phyloP scores from a whole-genome alignment of 345 rosid genomes.

The Eutrema heterophyllum region DNA sequence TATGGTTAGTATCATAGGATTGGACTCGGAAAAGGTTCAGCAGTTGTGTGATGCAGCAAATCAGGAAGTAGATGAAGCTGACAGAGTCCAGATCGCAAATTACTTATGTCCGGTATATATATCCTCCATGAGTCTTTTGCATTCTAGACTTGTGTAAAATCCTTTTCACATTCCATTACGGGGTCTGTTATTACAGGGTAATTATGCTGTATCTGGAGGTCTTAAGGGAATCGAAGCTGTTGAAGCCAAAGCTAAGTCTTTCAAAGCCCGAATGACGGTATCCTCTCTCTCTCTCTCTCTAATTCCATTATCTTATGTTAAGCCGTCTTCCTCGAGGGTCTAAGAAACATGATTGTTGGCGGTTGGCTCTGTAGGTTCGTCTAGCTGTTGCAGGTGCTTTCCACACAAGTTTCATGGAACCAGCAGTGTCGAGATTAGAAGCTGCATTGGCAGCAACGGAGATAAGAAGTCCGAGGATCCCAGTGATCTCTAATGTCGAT shows the following conservation, averaged over 20 bases:
- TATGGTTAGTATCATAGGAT: conserved; percentile 93
- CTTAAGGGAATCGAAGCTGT: conserved; percentile 85
- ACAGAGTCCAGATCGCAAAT: conserved; percentile 94
- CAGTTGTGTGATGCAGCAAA: conserved; percentile 92
- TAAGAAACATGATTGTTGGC: neutral
- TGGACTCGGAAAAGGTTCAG: conserved; percentile 81
- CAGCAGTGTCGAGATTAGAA: conserved; percentile 95
- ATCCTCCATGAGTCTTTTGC: conserved; percentile 16
- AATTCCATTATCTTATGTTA: neutral
- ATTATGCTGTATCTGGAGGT: conserved; percentile 97
- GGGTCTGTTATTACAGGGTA: conserved; percentile 51
- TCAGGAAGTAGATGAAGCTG: conserved; percentile 69
- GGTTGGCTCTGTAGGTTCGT: conserved; percentile 55
- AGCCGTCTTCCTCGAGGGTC: neutral
- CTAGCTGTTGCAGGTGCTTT: conserved; percentile 96
- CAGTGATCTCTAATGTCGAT: conserved; percentile 94
- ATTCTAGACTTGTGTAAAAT: neutral
- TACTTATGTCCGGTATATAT: conserved; percentile 66
- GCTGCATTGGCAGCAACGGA: conserved; percentile 74
- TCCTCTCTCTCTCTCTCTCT: neutral
- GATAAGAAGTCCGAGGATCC: conserved; percentile 78
- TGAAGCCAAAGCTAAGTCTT: conserved; percentile 90
- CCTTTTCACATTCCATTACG: neutral
- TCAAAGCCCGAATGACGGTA: conserved; percentile 97
- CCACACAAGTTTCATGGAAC: conserved; percentile 97